A percentile compares a stretch with the other conserved stretches of the same genome.
phyloP scores from a whole-genome alignment of 2,329 filamentous ascomycete species.

The Verticillium nubilum region DNA sequence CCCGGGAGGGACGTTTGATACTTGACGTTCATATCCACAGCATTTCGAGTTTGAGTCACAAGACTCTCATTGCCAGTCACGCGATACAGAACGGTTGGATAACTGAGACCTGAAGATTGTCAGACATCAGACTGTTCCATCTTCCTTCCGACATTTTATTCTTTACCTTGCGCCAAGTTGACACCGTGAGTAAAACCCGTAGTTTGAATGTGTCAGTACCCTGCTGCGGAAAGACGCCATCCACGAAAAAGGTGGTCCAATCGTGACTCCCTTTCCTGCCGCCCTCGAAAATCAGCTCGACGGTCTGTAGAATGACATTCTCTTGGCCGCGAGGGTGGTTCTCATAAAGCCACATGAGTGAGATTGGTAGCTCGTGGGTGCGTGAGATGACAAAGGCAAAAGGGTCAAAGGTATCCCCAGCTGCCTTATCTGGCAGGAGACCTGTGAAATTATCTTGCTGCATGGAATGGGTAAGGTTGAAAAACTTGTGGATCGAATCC shows the following conservation, averaged over 20 bases:
- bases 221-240: constrained; percentile 4
- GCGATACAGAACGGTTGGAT: constrained; percentile 32
- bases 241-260: constrained; percentile 26
- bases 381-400: constrained; percentile 26
- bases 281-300: constrained; percentile 30
- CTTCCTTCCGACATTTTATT: not conserved
- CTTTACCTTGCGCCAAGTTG: constrained; percentile 35
- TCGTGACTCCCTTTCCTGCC: constrained; percentile 17
- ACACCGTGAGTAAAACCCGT: constrained; percentile 34
- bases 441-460: constrained; percentile 46
- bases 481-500: constrained; percentile 42
- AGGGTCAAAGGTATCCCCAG: constrained; percentile 32
- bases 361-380: constrained; percentile 32
- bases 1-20: constrained; percentile 35
- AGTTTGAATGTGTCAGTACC: constrained; percentile 16
- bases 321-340: constrained; percentile 19
- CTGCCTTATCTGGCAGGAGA: constrained; percentile 31
- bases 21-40: constrained; percentile 27
- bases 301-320: constrained; percentile 30
- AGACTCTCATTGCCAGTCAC: constrained; percentile 29
- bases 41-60: constrained; percentile 27
- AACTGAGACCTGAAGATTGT: constrained; percentile 31
- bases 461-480: constrained; percentile 47
- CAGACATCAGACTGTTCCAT: not conserved
- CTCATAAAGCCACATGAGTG: constrained; percentile 33